Percentiles rank a stretch among this genome's conserved stretches.
These are phyloP conservation scores for Aureobasidium sp. DNA, from an alignment of 2,329 filamentous ascomycete genomes.

Conservation along the genomic window DNA sequence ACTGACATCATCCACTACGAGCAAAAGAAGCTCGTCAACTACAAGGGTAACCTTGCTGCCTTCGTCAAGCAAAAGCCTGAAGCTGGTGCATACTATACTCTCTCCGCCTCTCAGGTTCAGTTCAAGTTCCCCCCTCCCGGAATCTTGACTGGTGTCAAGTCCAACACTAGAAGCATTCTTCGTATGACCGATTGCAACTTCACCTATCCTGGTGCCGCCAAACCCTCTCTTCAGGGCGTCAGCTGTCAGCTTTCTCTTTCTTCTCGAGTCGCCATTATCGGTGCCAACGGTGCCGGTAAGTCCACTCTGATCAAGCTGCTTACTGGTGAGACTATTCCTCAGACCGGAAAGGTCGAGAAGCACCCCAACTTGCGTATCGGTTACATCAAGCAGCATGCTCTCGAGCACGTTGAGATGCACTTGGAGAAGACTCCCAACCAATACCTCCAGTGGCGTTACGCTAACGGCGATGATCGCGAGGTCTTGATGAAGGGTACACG, in stretches of 20 bases:
- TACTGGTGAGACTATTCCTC: conserved; percentile 84
- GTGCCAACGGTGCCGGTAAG: conserved; percentile 95
- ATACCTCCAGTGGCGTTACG: conserved; percentile 97
- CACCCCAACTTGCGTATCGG: conserved; percentile 97
- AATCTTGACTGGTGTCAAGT: conserved; percentile 92
- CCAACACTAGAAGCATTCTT: conserved; percentile 84
- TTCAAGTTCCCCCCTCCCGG: conserved; percentile 98
- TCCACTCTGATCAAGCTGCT: conserved; percentile 96
- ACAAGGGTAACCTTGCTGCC: conserved; percentile 71
- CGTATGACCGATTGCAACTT: conserved; percentile 89
- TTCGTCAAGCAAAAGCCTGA: conserved; percentile 90
- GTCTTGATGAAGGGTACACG: conserved; percentile 97
- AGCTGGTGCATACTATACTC: conserved; percentile 95
- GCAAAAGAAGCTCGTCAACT: conserved; percentile 85
- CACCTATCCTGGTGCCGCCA: conserved; percentile 83
- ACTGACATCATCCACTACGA: conserved; percentile 99
- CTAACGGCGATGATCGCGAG: conserved; percentile 92
- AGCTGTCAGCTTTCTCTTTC: conserved; percentile 84
- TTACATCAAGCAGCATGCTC: conserved; percentile 98
- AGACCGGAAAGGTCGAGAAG: conserved; percentile 84
- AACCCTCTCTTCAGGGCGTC: conserved; percentile 81
- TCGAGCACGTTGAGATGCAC: conserved; percentile 99
- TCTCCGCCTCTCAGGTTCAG: conserved; percentile 78
- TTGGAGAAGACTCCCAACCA: conserved; percentile 98
- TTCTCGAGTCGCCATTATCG: conserved; percentile 91